Evolutionary conservation across 345 rosid species (phyloP).

Genomic region (Arabidopsis arenosa): DNA sequence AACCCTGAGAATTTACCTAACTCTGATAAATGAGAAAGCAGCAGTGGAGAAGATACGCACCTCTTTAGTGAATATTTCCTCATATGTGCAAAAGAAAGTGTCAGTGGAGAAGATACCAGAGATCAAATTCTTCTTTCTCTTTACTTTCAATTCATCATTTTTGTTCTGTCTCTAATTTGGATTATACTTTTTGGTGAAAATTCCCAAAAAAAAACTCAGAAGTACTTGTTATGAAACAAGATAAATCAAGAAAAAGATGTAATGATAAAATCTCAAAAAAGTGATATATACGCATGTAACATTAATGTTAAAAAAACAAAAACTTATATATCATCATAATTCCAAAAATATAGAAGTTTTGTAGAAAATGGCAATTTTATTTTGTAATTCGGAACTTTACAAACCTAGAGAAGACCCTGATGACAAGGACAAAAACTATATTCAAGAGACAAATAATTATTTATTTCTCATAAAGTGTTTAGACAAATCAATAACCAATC

Average conservation of each 20-base stretch:
- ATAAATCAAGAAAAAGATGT: not conserved
- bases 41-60: not conserved
- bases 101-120: not conserved
- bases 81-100: not conserved
- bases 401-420: slow-evolving; percentile 18
- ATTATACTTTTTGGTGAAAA: not conserved
- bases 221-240: not conserved
- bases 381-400: not conserved
- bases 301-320: not conserved
- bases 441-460: slow-evolving; percentile 1
- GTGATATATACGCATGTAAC: too few relatives aligned
- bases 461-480: not conserved
- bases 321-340: not conserved
- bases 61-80: not conserved
- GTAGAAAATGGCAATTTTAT: not conserved
- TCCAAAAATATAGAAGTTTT: not conserved
- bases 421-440: slow-evolving; percentile 22
- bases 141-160: not conserved
- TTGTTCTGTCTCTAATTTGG: not conserved
- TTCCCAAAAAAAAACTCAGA: not conserved
- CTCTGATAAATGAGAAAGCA: not conserved
- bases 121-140: not conserved
- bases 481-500: not conserved
- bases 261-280: not conserved
- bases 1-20: not conserved